phyloP scores from a whole-genome alignment of 129 eudicot species.

The Sambucus nigra region DNA sequence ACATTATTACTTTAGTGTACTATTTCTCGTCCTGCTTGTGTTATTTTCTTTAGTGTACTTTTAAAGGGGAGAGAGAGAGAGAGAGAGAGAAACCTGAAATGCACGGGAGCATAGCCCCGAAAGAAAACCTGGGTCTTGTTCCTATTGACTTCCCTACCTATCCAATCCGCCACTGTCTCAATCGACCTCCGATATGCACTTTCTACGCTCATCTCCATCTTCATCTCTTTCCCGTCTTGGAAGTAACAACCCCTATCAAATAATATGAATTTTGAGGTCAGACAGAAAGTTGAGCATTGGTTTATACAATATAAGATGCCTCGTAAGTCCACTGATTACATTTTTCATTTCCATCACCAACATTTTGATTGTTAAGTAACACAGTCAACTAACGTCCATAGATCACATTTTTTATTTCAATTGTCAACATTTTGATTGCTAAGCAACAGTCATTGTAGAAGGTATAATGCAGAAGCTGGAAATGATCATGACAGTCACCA shows the following conservation, averaged over 20 bases:
- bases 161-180: slow-evolving; percentile 57
- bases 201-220: slow-evolving; percentile 75
- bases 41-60: no score
- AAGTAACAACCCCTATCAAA: slow-evolving; percentile 76
- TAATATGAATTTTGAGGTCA: slow-evolving; percentile 3
- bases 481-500: no score
- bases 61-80: neutral
- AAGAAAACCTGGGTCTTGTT: slow-evolving; percentile 63
- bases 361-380: no score
- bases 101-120: slow-evolving; percentile 88
- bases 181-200: slow-evolving; percentile 57
- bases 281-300: no score
- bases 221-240: slow-evolving; percentile 61
- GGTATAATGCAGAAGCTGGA: no score
- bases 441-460: no score
- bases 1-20: no score
- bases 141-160: slow-evolving; percentile 46
- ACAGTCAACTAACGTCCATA: no score
- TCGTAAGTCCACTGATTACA: neutral
- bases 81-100: slow-evolving; percentile 54
- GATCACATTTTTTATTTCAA: no score
- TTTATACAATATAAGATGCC: neutral
- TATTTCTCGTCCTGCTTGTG: no score
- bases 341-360: no score
- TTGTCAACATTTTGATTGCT: no score